These are phyloP conservation scores for Anethum foeniculum DNA, from an alignment of 140 eudicot species.

Conservation along the genomic window DNA sequence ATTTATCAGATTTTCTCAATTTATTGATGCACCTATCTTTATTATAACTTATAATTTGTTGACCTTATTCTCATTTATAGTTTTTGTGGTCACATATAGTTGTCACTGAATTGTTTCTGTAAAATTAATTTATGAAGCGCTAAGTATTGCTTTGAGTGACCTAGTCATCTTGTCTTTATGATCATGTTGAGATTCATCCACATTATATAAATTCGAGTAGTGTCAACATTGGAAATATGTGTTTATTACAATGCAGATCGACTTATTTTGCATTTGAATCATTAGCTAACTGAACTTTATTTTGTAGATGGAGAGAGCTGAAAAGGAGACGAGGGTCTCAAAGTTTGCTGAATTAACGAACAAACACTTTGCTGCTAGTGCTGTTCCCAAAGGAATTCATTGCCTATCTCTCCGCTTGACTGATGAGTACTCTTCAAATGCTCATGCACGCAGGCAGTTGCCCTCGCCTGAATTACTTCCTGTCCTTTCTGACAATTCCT, in stretches of 20 bases:
- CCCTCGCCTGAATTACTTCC: constrained; percentile 98
- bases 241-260: neutral
- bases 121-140: neutral
- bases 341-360: constrained; percentile 88
- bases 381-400: constrained; percentile 91
- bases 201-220: neutral
- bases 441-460: constrained; percentile 91
- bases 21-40: neutral
- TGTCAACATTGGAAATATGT: neutral
- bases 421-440: constrained; percentile 94
- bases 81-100: neutral
- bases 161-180: neutral
- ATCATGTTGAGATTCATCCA: neutral
- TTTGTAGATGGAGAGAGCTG: constrained; percentile 80
- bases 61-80: neutral
- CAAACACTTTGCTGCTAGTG: constrained; percentile 97
- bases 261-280: constrained; percentile 2
- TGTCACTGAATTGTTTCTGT: neutral
- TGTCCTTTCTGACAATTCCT: constrained; percentile 87
- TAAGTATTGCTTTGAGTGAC: neutral
- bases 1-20: neutral
- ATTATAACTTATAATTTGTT: neutral
- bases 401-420: constrained; percentile 93
- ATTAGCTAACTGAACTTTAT: neutral
- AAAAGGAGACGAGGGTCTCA: constrained; percentile 79